Evolutionary conservation across 306 rosid genomes (phyloP), one percentile per base, ranked within the genome.

Genomic region (Rosa persica): DNA sequence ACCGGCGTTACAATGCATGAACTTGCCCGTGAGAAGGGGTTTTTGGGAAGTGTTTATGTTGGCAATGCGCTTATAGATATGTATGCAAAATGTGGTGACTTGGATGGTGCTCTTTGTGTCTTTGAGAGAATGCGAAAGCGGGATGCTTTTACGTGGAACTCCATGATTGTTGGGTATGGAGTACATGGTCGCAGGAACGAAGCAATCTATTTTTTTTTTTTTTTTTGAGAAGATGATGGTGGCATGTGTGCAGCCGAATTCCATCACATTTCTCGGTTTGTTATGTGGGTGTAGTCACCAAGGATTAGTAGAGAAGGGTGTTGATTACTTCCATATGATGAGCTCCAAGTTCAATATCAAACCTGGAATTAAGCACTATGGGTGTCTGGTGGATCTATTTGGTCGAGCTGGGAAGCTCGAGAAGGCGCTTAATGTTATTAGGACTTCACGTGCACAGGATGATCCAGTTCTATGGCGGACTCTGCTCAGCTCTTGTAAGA

Each of bases 41-140:
- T 86, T 25, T 27, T 68, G 75, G 52, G 47, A 19, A 87, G 73
- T 78, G 75, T 85, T 70, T 90, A 73, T 66, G 88, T 88, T 49
- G 94, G 86, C 9, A 90, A 90, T 73, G 90, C 92, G 22, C 86
- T 86, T 25, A 82, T 88, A 12, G 92, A 88, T 77, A 88, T 90
- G 92, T 88, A 88, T 83, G 90, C 89, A 1, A 90, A 90, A 79
- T 88, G 90, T 80, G 94, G 94, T 15, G 72, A 72, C 16, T 77
- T 90, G 72, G 81, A 88, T 46, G 61, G 40, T 12, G 92, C 94
- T 72, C 77, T 81, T 27, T 12, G 43, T 34, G 87, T 90, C 46
- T 90, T 90, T 70, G 81, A 85, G 34, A 70, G 72, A 12, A 90
- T 79, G 88, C 43, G 43, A 70, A 90, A 75, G 67, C 77, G 80